Evolutionary conservation across 164 flowering plant genomes (phyloP), one percentile per base, ranked within the genome.

Genomic region (Umbellularia californica): DNA sequence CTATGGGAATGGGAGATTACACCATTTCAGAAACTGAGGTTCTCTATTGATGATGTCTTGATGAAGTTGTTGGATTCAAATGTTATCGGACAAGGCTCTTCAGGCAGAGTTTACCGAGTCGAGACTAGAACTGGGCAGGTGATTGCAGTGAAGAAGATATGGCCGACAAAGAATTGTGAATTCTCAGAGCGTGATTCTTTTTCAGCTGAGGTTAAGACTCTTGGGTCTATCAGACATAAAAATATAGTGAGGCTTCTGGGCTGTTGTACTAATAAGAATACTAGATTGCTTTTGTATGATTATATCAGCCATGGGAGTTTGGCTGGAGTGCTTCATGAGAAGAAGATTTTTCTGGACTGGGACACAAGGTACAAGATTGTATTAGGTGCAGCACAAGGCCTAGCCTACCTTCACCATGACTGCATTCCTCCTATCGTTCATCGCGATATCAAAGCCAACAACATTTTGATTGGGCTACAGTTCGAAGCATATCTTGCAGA

Each of bases 331-430:
- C 87, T 88, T 20, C 90, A 89, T 75, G 88, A 84, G 75, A 85
- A 82, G 78, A 81, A 63, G 70, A 58, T 62, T 33, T 76, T 75
- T 62, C 71, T 87, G 78, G 88, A 88, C 28, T 89, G 93, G 93
- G 87, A 89, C 72, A 76, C 83, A 23, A 85, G 93, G 75, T 86
- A 83, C 64, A 82, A 87, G 69, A 85, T 88, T 63, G 70, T 87
- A 50, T 75, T 88, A 0, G 93, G 90, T 52, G 86, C 86, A 65
- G 93, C 90, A 17, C 87, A 86, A 20, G 90, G 90, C 7, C 73
- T 89, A 51, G 85, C 89, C 52, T 89, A 89, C 74, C 90, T 89
- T 55, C 93, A 89, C 82, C 90, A 89, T 74, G 90, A 89, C 71
- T 89, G 93, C 62, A 77, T 76, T 60, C 93, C 93, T 28, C 86